Base-by-base conservation (phyloP, 805 yeast species). In the Wickerhamiella occidentalis region DNA sequence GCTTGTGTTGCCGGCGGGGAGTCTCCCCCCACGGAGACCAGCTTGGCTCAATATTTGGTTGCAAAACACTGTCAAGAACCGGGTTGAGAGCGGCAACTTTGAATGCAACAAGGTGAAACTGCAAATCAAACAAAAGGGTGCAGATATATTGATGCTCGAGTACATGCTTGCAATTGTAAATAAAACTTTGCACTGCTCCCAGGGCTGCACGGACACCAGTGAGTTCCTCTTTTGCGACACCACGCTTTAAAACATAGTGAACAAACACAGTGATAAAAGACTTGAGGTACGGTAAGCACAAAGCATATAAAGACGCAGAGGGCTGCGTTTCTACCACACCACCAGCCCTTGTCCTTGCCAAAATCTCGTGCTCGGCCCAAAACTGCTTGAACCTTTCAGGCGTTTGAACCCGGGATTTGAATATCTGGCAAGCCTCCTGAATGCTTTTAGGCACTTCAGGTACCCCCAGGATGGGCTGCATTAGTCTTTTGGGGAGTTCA, bases 131-230 rank as follows among this genome's bases (percentile, higher is more conserved):
- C 22, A 92, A 63, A 40, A 88, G 61, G 0, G 84, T 74, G 6
- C 82, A 64, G 12, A 90, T 66, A 57, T 80, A 84, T 61, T 86
- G 94, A 61, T 74, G 80, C 62, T 90, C 88, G 54, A 88, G 62
- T 1, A 86, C 68, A 61, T 92, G 96, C 41, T 78, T 81, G 8
- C 73, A 62, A 60, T 83, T 84, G 61, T 85, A 81, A 29, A 81
- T 61, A 18, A 92, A 60, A 18, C 76, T 56, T 9, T 43, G 28
- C 17, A 55, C 18, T 13, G 49, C 33, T 3, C 49, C 13, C 5
- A 54, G 42, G 7, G 58, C 60, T 3, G 55, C 52, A 23, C 56
- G 56, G 12, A 53, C 19, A 11, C 51, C 53, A 3, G 51, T 17
- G 23, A 53, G 58, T 3, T 54, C 54, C 3, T 43, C 51, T 3